phyloP scores from a whole-genome alignment of 768 basidiomycete species.

The Naganishia onofrii region DNA sequence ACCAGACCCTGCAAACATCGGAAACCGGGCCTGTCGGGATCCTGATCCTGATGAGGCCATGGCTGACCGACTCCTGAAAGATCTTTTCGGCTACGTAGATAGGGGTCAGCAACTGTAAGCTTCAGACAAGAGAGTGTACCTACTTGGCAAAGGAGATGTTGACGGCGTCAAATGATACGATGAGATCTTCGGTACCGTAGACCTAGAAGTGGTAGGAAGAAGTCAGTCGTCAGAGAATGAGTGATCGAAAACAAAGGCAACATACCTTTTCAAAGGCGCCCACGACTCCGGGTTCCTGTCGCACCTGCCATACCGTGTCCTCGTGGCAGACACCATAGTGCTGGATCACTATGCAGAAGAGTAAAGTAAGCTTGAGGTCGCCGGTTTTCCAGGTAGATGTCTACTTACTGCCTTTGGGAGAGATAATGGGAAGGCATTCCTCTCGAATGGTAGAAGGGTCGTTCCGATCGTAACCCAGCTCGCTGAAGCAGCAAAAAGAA shows the following conservation, averaged over 20 bases:
- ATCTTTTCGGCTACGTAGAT: neutral
- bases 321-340: slow-evolving; percentile 17
- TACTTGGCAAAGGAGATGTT: slow-evolving; percentile 4
- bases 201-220: slow-evolving; percentile 2
- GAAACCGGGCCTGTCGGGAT: slow-evolving; percentile 15
- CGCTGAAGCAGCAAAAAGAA: neutral
- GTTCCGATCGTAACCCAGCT: slow-evolving; percentile 10
- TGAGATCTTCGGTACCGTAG: slow-evolving; percentile 45
- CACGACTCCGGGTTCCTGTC: slow-evolving; percentile 37
- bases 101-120: neutral
- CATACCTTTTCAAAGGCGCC: slow-evolving; percentile 40
- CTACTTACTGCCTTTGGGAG: slow-evolving; percentile 9
- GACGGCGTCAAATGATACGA: slow-evolving; percentile 38
- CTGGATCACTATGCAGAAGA: neutral
- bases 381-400: neutral
- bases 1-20: slow-evolving; percentile 30
- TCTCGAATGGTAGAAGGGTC: slow-evolving; percentile 1
- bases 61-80: neutral
- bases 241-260: neutral
- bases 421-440: slow-evolving; percentile 7
- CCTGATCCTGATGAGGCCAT: slow-evolving; percentile 23
- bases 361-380: neutral
- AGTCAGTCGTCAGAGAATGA: neutral
- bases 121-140: neutral
- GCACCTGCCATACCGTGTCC: slow-evolving; percentile 7